These are phyloP conservation scores for Phaffomyces thermotolerans DNA, from an alignment of 805 yeast species.

Conservation along the genomic window DNA sequence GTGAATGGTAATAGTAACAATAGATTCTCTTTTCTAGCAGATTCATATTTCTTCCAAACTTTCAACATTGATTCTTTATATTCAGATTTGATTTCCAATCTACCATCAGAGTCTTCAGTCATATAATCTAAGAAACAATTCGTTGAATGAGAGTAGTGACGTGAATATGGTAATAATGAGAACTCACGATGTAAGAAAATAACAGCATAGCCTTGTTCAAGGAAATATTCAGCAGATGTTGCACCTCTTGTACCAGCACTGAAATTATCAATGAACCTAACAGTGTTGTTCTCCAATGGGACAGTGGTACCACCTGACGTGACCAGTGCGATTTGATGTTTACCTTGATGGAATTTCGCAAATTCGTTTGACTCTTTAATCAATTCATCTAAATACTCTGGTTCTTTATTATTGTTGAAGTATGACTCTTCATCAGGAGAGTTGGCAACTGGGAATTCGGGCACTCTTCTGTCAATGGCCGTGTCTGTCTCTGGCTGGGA, in stretches of 20 bases:
- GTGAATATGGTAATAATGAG: conserved; percentile 84
- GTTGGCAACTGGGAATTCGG: conserved; percentile 73
- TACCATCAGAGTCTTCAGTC: conserved; percentile 42
- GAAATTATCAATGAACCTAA: conserved; percentile 92
- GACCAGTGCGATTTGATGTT: conserved; percentile 61
- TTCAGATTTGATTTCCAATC: conserved; percentile 52
- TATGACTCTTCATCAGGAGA: conserved; percentile 65
- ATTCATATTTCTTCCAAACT: conserved; percentile 48
- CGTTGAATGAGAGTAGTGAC: conserved; percentile 80
- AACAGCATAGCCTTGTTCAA: conserved; percentile 84
- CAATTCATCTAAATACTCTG: conserved; percentile 62
- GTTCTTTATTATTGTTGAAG: conserved; percentile 66
- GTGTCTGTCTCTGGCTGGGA: conserved; percentile 60
- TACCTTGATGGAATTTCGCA: conserved; percentile 43
- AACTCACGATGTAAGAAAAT: conserved; percentile 90
- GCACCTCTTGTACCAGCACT: conserved; percentile 99
- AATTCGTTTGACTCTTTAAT: conserved; percentile 52
- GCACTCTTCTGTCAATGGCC: conserved; percentile 75
- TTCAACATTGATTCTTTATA: conserved; percentile 55
- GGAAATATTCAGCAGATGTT: conserved; percentile 85
- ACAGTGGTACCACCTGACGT: conserved; percentile 98
- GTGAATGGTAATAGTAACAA: conserved; percentile 76
- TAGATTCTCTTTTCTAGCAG: conserved; percentile 26
- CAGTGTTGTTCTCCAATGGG: conserved; percentile 94
- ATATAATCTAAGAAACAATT: conserved; percentile 82